phyloP scores from a whole-genome alignment of 805 yeast species.

The Candida vaughaniae region DNA sequence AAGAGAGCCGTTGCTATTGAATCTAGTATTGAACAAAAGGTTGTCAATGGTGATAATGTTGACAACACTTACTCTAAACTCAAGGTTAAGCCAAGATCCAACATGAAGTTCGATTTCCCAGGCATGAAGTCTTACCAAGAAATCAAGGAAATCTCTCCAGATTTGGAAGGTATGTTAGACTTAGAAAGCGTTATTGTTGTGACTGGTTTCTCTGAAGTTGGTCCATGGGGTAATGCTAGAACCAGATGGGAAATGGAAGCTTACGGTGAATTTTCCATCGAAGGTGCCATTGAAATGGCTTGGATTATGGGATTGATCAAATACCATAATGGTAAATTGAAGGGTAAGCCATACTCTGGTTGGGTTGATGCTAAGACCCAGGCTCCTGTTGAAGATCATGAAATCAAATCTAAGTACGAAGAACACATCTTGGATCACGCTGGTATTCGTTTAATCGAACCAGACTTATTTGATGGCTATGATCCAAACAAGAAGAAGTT shows the following conservation, averaged over 20 bases:
- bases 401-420: conserved; percentile 90
- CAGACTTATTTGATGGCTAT: conserved; percentile 90
- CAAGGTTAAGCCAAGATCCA: conserved; percentile 87
- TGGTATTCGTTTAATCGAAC: conserved; percentile 96
- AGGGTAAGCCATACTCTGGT: conserved; percentile 90
- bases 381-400: conserved; percentile 92
- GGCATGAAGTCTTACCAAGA: conserved; percentile 73
- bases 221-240: conserved; percentile 99
- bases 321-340: conserved; percentile 87
- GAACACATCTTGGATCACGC: conserved; percentile 83
- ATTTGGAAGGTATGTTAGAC: conserved; percentile 87
- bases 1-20: conserved; percentile 95
- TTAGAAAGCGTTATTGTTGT: conserved; percentile 90
- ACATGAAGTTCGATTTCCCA: conserved; percentile 94
- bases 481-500: conserved; percentile 92
- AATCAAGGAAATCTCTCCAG: conserved; percentile 64
- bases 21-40: conserved; percentile 81
- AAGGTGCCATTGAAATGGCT: conserved; percentile 98
- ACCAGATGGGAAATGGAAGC: conserved; percentile 99
- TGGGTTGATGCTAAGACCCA: conserved; percentile 96
- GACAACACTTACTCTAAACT: conserved; percentile 82
- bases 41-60: conserved; percentile 83
- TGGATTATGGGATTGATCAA: conserved; percentile 99
- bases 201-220: conserved; percentile 97
- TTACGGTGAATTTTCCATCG: conserved; percentile 87